Evolutionary conservation across 2,329 filamentous ascomycete genomes (phyloP).

Genomic region (Amphichorda felina): DNA sequence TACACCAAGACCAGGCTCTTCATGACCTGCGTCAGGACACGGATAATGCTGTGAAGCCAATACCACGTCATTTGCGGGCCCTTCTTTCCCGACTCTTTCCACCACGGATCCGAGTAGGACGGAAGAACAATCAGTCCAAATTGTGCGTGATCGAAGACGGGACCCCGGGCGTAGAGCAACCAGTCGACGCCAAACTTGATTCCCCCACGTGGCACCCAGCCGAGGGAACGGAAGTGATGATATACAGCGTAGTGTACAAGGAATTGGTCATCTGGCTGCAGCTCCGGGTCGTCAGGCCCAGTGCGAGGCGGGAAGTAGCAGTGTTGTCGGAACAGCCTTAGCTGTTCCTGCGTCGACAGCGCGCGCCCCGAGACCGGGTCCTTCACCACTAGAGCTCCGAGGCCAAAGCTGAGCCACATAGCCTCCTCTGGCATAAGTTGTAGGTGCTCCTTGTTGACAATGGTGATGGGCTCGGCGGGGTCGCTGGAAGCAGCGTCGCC

Average conservation of each 20-base stretch:
- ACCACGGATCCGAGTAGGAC: constrained; percentile 64
- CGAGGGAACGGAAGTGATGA: constrained; percentile 90
- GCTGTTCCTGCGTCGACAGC: constrained; percentile 43
- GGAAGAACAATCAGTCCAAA: constrained; percentile 81
- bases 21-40: constrained; percentile 78
- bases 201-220: constrained; percentile 86
- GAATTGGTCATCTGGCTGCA: constrained; percentile 72
- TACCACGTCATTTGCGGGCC: constrained; percentile 51
- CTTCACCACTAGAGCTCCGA: constrained; percentile 60
- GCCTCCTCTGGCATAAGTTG: constrained; percentile 84
- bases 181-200: constrained; percentile 94
- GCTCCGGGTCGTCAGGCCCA: constrained; percentile 19
- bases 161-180: constrained; percentile 85
- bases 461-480: neutral
- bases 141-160: constrained; percentile 89
- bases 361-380: constrained; percentile 31
- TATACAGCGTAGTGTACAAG: constrained; percentile 80
- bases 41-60: constrained; percentile 80
- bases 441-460: constrained; percentile 63
- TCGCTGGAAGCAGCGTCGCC: constrained; percentile 1
- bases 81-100: constrained; percentile 43
- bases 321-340: constrained; percentile 55
- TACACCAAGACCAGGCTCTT: constrained; percentile 87
- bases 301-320: constrained; percentile 55
- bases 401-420: constrained; percentile 75